Evolutionary conservation across 1,284 basidiomycete species (phyloP), one percentile per base, ranked within the genome.

Genomic region (Apiotrichum montevideense): DNA sequence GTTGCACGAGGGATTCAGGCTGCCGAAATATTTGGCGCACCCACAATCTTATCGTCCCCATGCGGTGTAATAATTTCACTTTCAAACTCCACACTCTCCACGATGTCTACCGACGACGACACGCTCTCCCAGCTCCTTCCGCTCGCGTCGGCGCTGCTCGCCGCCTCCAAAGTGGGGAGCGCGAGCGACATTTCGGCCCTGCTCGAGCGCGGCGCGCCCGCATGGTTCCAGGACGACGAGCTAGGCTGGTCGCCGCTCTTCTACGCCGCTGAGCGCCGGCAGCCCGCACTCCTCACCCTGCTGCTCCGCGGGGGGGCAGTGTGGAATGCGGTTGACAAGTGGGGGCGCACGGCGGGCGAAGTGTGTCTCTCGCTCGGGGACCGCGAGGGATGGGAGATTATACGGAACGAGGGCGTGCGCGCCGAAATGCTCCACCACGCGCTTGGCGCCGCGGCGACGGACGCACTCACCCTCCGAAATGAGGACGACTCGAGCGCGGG

Each of bases 151-250:
- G 47, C 52, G 5, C 68, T 75, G 8, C 59, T 75, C 15, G 47
- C 47, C 2, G 69, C 71, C 2, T 49, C 66, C 5, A 57, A 68
- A 48, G 35, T 40, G n/a, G 78, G 79, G 43, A 76, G 86, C 1
- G 60, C 80, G 46, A 75, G 79, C 11, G 77, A 78, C 13, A 77
- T 90, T 55, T 78, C 80, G 59, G 69, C 68, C 10, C 72, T 87
- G 34, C 80, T 93, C 64, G 81, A 85, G 15, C 76, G 78, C n/a
- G 87, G 84, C 21, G 89, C 90, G 1, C 92, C 94, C 2, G 80
- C 91, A 46, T 98, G 95, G 94, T 94, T 86, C 73, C 90, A 94
- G 74, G 87, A 88, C 70, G 84, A 85, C 51, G 82, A 83, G n/a
- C 80, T 87, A 62, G 88, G 91, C 5, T 88, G 86, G 70, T 90